phyloP scores from a whole-genome alignment of 768 basidiomycete genomes.

The Pleurotus pulmonarius region DNA sequence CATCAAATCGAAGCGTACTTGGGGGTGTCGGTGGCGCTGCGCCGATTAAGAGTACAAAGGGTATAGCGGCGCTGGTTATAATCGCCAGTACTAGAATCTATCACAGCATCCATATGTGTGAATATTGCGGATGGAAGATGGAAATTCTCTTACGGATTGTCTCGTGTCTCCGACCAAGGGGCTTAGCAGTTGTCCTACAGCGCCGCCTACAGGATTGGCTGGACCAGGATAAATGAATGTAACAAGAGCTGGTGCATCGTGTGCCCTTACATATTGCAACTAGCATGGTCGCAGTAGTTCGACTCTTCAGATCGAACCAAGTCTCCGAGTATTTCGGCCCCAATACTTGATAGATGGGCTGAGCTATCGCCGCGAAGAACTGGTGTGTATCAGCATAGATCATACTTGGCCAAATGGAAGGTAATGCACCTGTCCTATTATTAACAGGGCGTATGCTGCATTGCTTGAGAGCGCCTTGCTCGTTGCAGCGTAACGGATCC shows the following conservation, averaged over 20 bases:
- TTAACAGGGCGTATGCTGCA: conserved; percentile 60
- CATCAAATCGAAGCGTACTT: conserved; percentile 39
- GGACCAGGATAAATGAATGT: conserved; percentile 3
- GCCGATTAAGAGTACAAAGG: conserved; percentile 55
- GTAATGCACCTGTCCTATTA: conserved; percentile 63
- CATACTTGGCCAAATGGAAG: neutral
- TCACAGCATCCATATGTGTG: neutral
- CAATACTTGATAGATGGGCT: conserved; percentile 73
- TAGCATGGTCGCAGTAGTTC: conserved; percentile 74
- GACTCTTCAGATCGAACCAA: conserved; percentile 76
- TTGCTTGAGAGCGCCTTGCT: conserved; percentile 43
- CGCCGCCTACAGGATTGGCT: conserved; percentile 76
- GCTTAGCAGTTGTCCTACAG: conserved; percentile 69
- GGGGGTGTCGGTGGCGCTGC: conserved; percentile 73
- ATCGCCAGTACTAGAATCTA: conserved; percentile 57
- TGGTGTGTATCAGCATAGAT: conserved; percentile 19
- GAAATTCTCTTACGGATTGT: conserved; percentile 46
- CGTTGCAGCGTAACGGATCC: conserved; percentile 78
- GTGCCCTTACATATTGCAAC: conserved; percentile 41
- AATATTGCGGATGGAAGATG: neutral
- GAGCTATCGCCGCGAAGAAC: conserved; percentile 61
- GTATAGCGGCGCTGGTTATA: conserved; percentile 58
- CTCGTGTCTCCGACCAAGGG: conserved; percentile 53
- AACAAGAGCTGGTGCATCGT: neutral
- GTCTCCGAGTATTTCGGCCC: conserved; percentile 79